Percentiles rank a stretch among this genome's conserved stretches.
Conservation (phyloP, 208 protist genomes). For the Trypanosomatidae sp. region DNA sequence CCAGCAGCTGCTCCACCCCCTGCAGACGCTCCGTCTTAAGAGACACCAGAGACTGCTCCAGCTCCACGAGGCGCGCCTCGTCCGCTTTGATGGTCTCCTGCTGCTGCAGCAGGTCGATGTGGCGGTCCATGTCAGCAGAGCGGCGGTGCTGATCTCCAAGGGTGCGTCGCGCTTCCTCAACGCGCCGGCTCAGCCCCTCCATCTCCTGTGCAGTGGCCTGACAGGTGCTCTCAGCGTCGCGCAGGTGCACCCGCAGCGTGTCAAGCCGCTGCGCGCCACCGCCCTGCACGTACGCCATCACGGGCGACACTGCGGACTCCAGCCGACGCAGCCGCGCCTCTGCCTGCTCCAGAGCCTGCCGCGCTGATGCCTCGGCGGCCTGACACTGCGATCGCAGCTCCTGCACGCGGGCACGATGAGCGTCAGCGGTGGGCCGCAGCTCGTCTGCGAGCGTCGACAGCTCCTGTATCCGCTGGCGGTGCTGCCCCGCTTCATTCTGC, state of each 20-base stretch:
- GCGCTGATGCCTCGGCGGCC: slow-evolving; percentile 9
- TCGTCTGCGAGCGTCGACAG: slow-evolving; percentile 22
- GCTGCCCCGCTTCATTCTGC: slow-evolving; percentile 27
- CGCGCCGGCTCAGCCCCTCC: slow-evolving; percentile 19
- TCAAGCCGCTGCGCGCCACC: slow-evolving; percentile 22
- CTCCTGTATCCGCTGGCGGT: slow-evolving; percentile 33
- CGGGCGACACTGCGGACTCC: slow-evolving; percentile 26
- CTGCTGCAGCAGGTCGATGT: slow-evolving; percentile 49
- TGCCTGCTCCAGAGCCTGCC: slow-evolving; percentile 2
- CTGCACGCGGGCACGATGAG: slow-evolving; percentile 13
- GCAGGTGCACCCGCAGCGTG: slow-evolving; percentile 29
- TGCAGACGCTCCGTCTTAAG: slow-evolving; percentile 44
- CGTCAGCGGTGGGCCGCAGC: slow-evolving; percentile 13
- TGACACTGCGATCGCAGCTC: slow-evolving; percentile 8
- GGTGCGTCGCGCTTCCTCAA: slow-evolving; percentile 35
- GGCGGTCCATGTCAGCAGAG: slow-evolving; percentile 38
- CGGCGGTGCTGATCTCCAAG: slow-evolving; percentile 50
- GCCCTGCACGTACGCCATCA: slow-evolving; percentile 37
- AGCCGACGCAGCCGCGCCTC: slow-evolving; percentile 24
- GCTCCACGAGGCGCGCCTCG: slow-evolving; percentile 42
- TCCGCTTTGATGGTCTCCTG: slow-evolving; percentile 41
- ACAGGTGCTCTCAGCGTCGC: slow-evolving; percentile 15
- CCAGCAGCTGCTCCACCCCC: slow-evolving; percentile 51
- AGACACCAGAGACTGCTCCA: slow-evolving; percentile 29
- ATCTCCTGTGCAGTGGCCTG: slow-evolving; percentile 22